These are phyloP conservation scores for Fusarium sp. DNA, from an alignment of 2,329 filamentous ascomycete genomes.

Conservation along the genomic window DNA sequence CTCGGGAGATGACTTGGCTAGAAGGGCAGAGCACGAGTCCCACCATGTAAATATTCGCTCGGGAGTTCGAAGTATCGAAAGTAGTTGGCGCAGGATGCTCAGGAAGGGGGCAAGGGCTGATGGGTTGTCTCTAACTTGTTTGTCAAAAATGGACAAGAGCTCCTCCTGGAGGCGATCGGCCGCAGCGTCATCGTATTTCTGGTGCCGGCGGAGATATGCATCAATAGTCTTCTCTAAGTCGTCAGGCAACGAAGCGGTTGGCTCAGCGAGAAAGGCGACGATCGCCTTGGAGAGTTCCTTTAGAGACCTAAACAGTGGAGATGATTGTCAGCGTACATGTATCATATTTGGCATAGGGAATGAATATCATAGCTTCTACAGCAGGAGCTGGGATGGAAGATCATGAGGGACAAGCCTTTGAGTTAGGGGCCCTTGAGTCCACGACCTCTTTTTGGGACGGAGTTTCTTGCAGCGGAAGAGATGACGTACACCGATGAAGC, in stretches of 20 bases:
- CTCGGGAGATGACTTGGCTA: conserved; percentile 68
- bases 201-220: conserved; percentile 75
- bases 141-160: conserved; percentile 74
- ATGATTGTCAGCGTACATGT: conserved; percentile 36
- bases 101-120: conserved; percentile 76
- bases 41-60: conserved; percentile 78
- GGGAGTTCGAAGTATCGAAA: conserved; percentile 72
- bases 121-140: conserved; percentile 68
- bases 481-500: conserved; percentile 49
- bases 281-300: conserved; percentile 73
- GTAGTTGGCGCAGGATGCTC: conserved; percentile 72
- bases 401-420: conserved; percentile 28
- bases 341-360: conserved; percentile 16
- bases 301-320: conserved; percentile 59
- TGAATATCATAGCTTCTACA: conserved; percentile 25
- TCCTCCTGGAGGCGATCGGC: conserved; percentile 82
- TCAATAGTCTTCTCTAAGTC: conserved; percentile 72
- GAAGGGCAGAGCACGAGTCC: conserved; percentile 59
- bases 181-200: conserved; percentile 74
- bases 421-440: conserved; percentile 17
- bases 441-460: conserved; percentile 15
- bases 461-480: conserved; percentile 40
- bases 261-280: conserved; percentile 61
- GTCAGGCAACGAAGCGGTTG: conserved; percentile 73
- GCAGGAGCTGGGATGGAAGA: conserved; percentile 30